Evolutionary conservation across 495 filamentous ascomycete genomes (phyloP).

Genomic region (Cercophora samala): DNA sequence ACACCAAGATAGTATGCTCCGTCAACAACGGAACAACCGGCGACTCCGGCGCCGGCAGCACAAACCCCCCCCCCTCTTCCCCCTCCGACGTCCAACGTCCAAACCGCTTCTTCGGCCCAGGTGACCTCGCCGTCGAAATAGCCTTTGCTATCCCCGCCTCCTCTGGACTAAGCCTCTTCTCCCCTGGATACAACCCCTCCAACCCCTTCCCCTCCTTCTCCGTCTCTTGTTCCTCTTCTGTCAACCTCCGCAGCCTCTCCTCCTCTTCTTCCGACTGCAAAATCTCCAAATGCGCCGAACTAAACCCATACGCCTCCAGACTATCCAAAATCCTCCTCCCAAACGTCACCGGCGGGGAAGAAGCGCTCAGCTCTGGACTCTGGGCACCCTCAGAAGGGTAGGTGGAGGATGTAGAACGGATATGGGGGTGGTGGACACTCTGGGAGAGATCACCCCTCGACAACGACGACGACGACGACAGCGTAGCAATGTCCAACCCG

Average conservation of each 20-base stretch:
- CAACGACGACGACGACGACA: no score
- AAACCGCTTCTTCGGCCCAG: background rate
- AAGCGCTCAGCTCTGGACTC: conserved; percentile 23
- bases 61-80: background rate
- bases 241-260: background rate
- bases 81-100: no score
- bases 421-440: background rate
- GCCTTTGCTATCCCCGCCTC: background rate
- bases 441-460: background rate
- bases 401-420: conserved; percentile 28
- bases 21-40: background rate
- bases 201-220: no score
- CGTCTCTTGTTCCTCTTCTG: no score
- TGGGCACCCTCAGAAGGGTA: conserved; percentile 29
- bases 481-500: conserved; percentile 6
- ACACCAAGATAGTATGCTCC: background rate
- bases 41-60: background rate
- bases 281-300: conserved; percentile 9
- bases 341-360: conserved; percentile 27
- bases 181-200: background rate
- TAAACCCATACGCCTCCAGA: conserved; percentile 17
- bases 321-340: conserved; percentile 21
- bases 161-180: background rate
- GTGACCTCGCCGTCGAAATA: background rate
- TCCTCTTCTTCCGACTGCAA: conserved; percentile 6